These are phyloP conservation scores for Brassica rapa DNA, from an alignment of 345 rosid species.

Conservation along the genomic window DNA sequence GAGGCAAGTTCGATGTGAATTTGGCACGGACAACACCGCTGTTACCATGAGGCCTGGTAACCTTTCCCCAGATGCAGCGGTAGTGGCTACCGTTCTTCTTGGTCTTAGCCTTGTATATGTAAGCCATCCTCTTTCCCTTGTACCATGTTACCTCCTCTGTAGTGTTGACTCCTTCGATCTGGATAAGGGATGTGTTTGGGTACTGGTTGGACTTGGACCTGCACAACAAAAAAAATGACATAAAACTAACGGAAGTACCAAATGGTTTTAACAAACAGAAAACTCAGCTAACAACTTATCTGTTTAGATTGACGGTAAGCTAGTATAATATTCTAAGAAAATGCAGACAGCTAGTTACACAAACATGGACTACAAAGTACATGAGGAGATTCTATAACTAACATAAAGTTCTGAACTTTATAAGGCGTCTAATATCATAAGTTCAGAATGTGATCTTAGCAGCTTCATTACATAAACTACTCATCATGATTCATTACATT, in stretches of 20 bases:
- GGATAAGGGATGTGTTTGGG: not conserved
- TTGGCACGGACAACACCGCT: slow-evolving; percentile 3
- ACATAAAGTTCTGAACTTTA: too few species aligned
- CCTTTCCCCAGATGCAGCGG: not conserved
- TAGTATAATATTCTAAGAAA: not conserved
- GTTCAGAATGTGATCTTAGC: not conserved
- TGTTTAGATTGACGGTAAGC: not conserved
- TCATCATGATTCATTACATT: not conserved
- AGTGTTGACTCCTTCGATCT: not conserved
- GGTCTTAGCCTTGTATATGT: not conserved
- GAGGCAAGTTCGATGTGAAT: not conserved
- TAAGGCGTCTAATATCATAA: too few species aligned
- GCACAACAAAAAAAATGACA: not conserved
- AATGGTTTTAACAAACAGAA: too few species aligned
- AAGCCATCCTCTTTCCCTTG: slow-evolving; percentile 6
- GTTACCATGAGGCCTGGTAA: slow-evolving; percentile 1
- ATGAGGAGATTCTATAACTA: too few species aligned
- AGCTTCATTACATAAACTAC: not conserved
- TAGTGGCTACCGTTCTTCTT: slow-evolving; percentile 1
- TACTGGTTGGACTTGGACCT: slow-evolving; percentile 1
- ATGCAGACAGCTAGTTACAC: not conserved
- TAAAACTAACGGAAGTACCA: not conserved
- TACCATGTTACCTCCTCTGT: not conserved
- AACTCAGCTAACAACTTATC: not conserved
- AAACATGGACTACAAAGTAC: not conserved